Base-by-base conservation (phyloP, 1,284 basidiomycete genomes). In the Lignosus rhinocerotis region DNA sequence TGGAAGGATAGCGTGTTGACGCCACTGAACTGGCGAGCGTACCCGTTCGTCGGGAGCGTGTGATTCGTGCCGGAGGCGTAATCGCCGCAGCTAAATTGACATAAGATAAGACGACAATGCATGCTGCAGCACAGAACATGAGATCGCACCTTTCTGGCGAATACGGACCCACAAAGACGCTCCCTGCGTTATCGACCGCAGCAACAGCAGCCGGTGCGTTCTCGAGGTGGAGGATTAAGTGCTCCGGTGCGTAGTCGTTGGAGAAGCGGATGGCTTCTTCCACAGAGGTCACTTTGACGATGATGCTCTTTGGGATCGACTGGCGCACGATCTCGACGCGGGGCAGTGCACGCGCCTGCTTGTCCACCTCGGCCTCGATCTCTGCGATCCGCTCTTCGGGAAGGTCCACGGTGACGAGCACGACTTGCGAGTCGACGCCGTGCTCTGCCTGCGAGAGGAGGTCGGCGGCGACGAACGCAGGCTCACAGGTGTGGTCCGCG, bases 41-140 rank as follows among this genome's bases (percentile, higher is more conserved):
- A 98, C 19, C 95, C 96, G 69, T 94, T 95, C 4, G 93, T 96
- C 30, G 94, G 94, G 34, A 96, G 81, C 0, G 96, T 98, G 80
- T 99, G 97, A 75, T 99, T 99, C 9, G 97, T 99, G 21, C 97
- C 97, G 0, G 93, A 96, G 3, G 97, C 97, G 69, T 99, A 99
- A 74, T 99, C 97, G 36, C 97, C 97, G 73, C 95, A 98, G 67
- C 93, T 96, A 61, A 3, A 51, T 38, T 36, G 51, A n/a, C 44
- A 34, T 51, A 21, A 38, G 33, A 12, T 33, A 31, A 11, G 31
- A 38, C 47, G 39, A 16, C 7, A 33, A 33, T 16, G 32, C 11
- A n/a, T 32, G 31, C 25, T 11, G 19, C 21, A 51, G 34, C 45
- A 45, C 17, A 45, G 30, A 4, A n/a, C 48, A 55, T 10, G 32